Evolutionary conservation across 2,329 filamentous ascomycete genomes (phyloP).

Genomic region (Ceratocystis destructans): DNA sequence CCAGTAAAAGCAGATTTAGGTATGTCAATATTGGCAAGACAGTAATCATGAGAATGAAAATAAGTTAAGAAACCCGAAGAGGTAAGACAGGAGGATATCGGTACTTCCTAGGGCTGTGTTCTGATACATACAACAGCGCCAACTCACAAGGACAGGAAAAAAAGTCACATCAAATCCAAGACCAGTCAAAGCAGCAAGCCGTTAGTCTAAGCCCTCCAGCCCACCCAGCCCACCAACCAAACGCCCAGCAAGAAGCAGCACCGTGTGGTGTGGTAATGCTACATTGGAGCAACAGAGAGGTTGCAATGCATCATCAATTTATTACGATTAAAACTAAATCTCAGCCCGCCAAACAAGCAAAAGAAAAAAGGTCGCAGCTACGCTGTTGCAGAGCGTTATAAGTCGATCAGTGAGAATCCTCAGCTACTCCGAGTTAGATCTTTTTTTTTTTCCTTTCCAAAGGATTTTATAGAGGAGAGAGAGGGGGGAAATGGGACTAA

Average conservation of each 20-base stretch:
- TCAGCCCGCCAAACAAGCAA: not conserved
- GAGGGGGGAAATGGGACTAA: not conserved
- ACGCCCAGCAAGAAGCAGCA: not conserved
- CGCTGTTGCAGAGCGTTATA: not conserved
- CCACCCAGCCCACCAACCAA: not conserved
- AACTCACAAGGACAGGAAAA: not conserved
- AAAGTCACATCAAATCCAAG: not conserved
- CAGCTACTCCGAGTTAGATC: not conserved
- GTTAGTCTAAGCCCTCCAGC: not conserved
- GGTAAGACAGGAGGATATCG: not conserved
- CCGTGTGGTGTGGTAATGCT: not conserved
- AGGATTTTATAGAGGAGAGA: not conserved
- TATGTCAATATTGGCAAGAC: too few relatives aligned
- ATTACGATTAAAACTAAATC: not conserved
- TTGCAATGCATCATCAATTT: not conserved
- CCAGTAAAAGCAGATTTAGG: too few relatives aligned
- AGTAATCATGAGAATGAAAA: too few relatives aligned
- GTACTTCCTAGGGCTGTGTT: not conserved
- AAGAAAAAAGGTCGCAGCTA: not conserved
- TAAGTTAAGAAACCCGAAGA: too few relatives aligned
- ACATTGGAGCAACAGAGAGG: not conserved
- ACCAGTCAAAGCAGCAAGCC: not conserved
- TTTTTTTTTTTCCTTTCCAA: not conserved
- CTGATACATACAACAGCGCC: not conserved
- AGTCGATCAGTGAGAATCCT: not conserved